phyloP scores from a whole-genome alignment of 2,329 filamentous ascomycete species.

The Verticillium albo-atrum region DNA sequence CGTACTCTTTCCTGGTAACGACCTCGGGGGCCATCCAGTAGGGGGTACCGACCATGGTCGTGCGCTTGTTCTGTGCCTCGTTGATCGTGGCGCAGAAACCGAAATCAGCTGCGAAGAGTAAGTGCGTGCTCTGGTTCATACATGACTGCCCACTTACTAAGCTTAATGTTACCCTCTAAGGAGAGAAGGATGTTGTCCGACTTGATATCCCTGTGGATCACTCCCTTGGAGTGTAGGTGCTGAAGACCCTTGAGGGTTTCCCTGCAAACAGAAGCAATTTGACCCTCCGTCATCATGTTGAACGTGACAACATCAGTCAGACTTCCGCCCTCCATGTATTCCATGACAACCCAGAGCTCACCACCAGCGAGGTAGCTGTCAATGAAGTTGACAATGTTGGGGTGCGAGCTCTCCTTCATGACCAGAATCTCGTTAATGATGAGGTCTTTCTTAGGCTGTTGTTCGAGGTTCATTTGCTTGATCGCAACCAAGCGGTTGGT shows the following conservation, averaged over 20 bases:
- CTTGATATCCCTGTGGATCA: conserved; percentile 98
- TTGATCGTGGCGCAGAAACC: conserved; percentile 99
- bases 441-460: conserved; percentile 97
- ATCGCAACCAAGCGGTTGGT: conserved; percentile 90
- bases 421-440: conserved; percentile 99
- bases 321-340: conserved; percentile 98
- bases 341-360: conserved; percentile 98
- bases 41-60: conserved; percentile 97
- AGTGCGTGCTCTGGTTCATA: conserved; percentile 14
- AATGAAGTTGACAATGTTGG: conserved; percentile 99
- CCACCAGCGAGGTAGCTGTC: conserved; percentile 89
- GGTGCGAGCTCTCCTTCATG: conserved; percentile 98
- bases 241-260: conserved; percentile 91
- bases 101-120: conserved; percentile 72
- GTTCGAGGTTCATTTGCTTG: conserved; percentile 99
- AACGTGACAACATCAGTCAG: conserved; percentile 98
- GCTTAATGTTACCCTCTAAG: conserved; percentile 92
- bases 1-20: conserved; percentile 95
- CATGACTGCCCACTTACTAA: conserved; percentile 59
- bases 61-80: conserved; percentile 93
- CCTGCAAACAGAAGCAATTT: conserved; percentile 92
- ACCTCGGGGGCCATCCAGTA: conserved; percentile 99
- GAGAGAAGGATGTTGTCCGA: conserved; percentile 96
- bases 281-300: conserved; percentile 97
- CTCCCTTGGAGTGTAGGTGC: conserved; percentile 93